Evolutionary conservation across 495 filamentous ascomycete genomes (phyloP).

Genomic region (Aspergillus heteromorphus): DNA sequence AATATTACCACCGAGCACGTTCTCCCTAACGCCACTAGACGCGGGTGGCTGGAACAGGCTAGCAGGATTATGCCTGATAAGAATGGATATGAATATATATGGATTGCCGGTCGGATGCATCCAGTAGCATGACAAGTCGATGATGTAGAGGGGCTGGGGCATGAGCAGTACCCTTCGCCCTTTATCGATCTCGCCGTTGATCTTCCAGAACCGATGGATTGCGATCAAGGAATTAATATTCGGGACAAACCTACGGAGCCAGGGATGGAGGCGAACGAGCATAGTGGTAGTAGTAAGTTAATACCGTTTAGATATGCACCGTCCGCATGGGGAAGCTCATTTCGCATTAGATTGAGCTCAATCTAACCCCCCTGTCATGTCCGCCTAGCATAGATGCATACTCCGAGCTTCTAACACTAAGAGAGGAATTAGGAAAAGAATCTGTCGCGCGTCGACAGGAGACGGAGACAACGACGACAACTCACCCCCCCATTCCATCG

Average conservation of each 20-base stretch:
- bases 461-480: neutral
- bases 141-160: neutral
- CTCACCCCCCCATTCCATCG: neutral
- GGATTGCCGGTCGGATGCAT: neutral
- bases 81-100: neutral
- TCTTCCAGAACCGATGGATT: neutral
- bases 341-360: neutral
- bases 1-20: conserved; percentile 8
- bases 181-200: neutral
- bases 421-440: no score
- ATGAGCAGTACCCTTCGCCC: neutral
- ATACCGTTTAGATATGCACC: no score
- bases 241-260: neutral
- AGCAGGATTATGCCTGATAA: neutral
- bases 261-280: neutral
- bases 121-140: neutral
- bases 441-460: no score
- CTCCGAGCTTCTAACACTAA: no score
- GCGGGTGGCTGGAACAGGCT: conserved; percentile 5
- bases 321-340: neutral
- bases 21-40: conserved; percentile 5
- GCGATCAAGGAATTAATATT: neutral
- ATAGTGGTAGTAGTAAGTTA: no score
- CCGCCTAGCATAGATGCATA: neutral
- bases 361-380: neutral